Conservation (phyloP, 306 rosid species). For the Castanopsis chinensis region DNA sequence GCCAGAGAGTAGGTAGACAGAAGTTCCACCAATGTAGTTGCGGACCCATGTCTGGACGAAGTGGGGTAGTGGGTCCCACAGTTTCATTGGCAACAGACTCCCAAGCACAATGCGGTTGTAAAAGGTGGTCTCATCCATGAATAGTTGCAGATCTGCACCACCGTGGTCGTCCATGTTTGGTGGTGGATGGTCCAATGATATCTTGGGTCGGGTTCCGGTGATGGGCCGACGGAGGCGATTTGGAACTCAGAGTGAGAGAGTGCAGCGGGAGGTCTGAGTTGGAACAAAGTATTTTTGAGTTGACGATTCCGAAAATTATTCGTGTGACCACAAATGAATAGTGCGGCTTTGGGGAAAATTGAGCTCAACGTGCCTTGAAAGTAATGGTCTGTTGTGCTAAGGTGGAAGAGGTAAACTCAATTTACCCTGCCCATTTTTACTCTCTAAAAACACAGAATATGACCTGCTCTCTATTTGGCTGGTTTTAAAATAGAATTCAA, state of each 20-base stretch:
- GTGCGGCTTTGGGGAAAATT: too few species aligned
- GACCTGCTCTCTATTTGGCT: too few species aligned
- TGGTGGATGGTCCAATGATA: neutral
- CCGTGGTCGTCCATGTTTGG: slow-evolving; percentile 20
- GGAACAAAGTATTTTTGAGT: neutral
- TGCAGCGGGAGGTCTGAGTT: neutral
- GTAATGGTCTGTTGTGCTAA: too few species aligned
- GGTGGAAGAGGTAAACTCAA: too few species aligned
- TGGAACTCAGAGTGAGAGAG: neutral
- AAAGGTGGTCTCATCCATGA: slow-evolving; percentile 55
- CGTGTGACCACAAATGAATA: too few species aligned
- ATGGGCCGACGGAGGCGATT: neutral
- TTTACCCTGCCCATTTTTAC: too few species aligned
- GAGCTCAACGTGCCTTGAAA: too few species aligned
- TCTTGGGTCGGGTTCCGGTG: neutral
- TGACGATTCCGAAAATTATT: neutral
- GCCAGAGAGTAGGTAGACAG: slow-evolving; percentile 64
- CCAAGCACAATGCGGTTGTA: slow-evolving; percentile 75
- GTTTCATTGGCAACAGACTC: slow-evolving; percentile 34
- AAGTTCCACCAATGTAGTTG: slow-evolving; percentile 68
- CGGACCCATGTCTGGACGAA: slow-evolving; percentile 82
- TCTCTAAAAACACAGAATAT: too few species aligned
- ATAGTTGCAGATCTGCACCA: slow-evolving; percentile 33
- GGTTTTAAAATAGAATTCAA: too few species aligned
- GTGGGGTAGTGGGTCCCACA: slow-evolving; percentile 67